Evolutionary conservation across 805 yeast genomes (phyloP).

Genomic region (Candida alai): DNA sequence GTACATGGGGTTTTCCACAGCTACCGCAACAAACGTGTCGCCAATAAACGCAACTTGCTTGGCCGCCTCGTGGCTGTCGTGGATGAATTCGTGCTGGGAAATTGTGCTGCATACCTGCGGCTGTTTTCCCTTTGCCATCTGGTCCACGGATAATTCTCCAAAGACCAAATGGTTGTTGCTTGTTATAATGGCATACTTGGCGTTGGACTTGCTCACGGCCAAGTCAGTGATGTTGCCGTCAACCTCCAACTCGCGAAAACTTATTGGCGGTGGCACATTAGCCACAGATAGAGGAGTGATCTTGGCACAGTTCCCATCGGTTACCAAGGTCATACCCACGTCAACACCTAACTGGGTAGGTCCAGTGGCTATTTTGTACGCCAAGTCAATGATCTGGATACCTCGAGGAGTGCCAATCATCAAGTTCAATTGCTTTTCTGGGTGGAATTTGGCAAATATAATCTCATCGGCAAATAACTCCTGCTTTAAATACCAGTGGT

Average conservation of each 20-base stretch:
- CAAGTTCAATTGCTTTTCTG: constrained; percentile 77
- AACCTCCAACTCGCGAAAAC: constrained; percentile 61
- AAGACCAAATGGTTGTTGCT: constrained; percentile 30
- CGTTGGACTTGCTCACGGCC: constrained; percentile 61
- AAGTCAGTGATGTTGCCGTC: constrained; percentile 53
- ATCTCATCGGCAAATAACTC: constrained; percentile 46
- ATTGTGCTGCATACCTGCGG: constrained; percentile 40
- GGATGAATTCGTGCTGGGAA: constrained; percentile 31
- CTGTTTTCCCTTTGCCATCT: constrained; percentile 44
- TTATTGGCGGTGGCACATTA: constrained; percentile 93
- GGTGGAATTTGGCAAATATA: constrained; percentile 69
- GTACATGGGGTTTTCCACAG: constrained; percentile 49
- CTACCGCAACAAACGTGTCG: constrained; percentile 51
- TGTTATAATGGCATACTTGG: constrained; percentile 54
- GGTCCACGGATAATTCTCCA: constrained; percentile 46
- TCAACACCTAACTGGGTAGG: constrained; percentile 67
- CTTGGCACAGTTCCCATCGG: constrained; percentile 69
- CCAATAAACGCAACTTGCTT: constrained; percentile 63
- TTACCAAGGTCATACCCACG: constrained; percentile 72
- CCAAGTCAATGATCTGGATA: constrained; percentile 61
- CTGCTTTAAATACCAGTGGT: constrained; percentile 93
- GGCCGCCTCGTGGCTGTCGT: constrained; percentile 38
- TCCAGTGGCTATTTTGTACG: constrained; percentile 61
- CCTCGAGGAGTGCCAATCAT: constrained; percentile 53
- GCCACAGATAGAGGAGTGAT: constrained; percentile 82